phyloP scores from a whole-genome alignment of 768 basidiomycete genomes.

The Boletus subcaerulescens region DNA sequence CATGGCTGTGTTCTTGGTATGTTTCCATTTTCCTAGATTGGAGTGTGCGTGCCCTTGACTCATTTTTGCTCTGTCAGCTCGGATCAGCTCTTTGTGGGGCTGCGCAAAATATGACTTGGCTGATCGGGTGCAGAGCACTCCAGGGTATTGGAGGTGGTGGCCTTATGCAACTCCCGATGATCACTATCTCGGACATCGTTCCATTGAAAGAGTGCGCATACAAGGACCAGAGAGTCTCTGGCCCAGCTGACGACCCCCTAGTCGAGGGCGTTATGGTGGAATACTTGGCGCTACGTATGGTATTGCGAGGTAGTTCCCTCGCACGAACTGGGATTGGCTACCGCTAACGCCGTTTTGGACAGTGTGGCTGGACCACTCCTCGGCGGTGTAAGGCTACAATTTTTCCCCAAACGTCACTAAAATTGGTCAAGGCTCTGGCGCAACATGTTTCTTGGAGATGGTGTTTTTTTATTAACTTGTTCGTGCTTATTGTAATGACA shows the following conservation, averaged over 20 bases:
- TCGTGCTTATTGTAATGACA: constrained; percentile 16
- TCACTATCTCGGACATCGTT: constrained; percentile 81
- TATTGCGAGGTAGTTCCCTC: constrained; percentile 41
- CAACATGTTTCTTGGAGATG: constrained; percentile 80
- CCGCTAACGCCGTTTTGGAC: neutral
- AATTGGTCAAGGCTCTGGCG: constrained; percentile 50
- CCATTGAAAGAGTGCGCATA: constrained; percentile 65
- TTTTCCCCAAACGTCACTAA: neutral
- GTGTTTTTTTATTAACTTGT: constrained; percentile 80
- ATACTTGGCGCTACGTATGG: constrained; percentile 79
- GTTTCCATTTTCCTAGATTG: constrained; percentile 13
- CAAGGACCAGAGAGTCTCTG: neutral
- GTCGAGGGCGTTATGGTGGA: constrained; percentile 76
- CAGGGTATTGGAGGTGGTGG: constrained; percentile 85
- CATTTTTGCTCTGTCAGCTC: constrained; percentile 38
- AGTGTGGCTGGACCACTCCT: constrained; percentile 78
- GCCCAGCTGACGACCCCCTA: constrained; percentile 20
- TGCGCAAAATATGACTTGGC: constrained; percentile 75
- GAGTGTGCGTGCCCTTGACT: neutral
- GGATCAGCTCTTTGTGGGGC: constrained; percentile 81
- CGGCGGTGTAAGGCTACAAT: constrained; percentile 61
- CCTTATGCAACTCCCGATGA: constrained; percentile 69
- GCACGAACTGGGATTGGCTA: neutral
- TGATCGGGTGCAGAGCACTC: constrained; percentile 71
- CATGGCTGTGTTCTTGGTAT: constrained; percentile 64